Conservation (phyloP, 2,329 filamentous ascomycete genomes). For the Claviceps monticola region DNA sequence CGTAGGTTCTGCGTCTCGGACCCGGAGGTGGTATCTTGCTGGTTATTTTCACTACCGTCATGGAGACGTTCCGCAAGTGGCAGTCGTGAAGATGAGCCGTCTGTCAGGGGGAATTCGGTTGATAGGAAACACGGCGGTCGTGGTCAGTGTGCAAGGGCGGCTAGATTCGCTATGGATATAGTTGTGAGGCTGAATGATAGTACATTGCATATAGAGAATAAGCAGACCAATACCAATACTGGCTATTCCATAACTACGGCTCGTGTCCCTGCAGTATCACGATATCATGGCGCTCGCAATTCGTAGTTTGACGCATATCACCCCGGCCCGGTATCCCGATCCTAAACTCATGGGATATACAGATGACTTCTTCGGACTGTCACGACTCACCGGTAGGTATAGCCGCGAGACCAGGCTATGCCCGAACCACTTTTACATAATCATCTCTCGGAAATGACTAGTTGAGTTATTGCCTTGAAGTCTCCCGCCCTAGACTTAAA, state of each 20-base stretch:
- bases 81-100: constrained; percentile 10
- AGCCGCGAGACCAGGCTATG: no score
- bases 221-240: background rate
- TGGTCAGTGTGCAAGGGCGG: background rate
- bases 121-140: background rate
- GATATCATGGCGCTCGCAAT: background rate
- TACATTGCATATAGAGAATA: constrained; percentile 1
- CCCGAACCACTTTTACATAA: no score
- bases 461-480: no score
- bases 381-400: no score
- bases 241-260: background rate
- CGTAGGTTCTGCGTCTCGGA: constrained; percentile 33
- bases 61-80: constrained; percentile 77
- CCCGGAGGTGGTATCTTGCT: constrained; percentile 55
- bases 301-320: no score
- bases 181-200: background rate
- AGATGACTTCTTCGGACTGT: no score
- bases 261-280: background rate
- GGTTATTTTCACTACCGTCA: constrained; percentile 75
- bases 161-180: background rate
- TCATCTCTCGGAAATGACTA: no score
- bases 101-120: background rate
- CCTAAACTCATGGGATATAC: no score
- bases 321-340: no score
- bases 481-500: no score